These are phyloP conservation scores for Suillus americanus DNA, from an alignment of 768 basidiomycete genomes.

Conservation along the genomic window DNA sequence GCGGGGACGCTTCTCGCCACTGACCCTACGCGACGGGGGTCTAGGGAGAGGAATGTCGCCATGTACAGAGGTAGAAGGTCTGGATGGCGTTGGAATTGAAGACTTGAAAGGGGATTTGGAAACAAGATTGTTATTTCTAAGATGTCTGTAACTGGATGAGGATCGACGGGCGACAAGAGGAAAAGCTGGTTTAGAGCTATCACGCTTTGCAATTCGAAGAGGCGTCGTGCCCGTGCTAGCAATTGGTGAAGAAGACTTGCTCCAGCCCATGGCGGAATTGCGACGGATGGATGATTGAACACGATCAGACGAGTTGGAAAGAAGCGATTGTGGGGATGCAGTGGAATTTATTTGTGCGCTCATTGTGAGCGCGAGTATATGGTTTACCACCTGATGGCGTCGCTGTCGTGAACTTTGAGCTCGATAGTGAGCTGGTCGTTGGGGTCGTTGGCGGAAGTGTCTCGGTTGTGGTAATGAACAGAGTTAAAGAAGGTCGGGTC, in stretches of 20 bases:
- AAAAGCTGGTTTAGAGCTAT: constrained; percentile 33
- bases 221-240: constrained; percentile 46
- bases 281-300: constrained; percentile 63
- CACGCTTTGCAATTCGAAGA: constrained; percentile 58
- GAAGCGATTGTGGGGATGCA: constrained; percentile 44
- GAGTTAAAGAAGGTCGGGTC: not conserved
- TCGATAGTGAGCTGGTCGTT: constrained; percentile 8
- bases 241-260: constrained; percentile 39
- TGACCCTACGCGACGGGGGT: constrained; percentile 48
- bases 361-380: constrained; percentile 24
- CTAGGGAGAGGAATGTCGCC: constrained; percentile 11
- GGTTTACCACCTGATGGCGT: constrained; percentile 14
- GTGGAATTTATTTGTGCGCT: constrained; percentile 22
- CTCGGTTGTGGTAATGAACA: constrained; percentile 10
- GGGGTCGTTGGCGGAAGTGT: constrained; percentile 12
- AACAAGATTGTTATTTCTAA: constrained; percentile 75
- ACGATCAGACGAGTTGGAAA: constrained; percentile 62
- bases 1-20: constrained; percentile 77
- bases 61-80: constrained; percentile 17
- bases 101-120: constrained; percentile 86
- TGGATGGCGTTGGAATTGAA: constrained; percentile 51
- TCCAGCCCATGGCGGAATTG: constrained; percentile 52
- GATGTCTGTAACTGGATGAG: constrained; percentile 78
- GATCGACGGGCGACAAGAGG: constrained; percentile 65
- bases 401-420: constrained; percentile 16